These are phyloP conservation scores for Zygnema circumcarinatum DNA, from an alignment of 139 green algal species.

Conservation along the genomic window DNA sequence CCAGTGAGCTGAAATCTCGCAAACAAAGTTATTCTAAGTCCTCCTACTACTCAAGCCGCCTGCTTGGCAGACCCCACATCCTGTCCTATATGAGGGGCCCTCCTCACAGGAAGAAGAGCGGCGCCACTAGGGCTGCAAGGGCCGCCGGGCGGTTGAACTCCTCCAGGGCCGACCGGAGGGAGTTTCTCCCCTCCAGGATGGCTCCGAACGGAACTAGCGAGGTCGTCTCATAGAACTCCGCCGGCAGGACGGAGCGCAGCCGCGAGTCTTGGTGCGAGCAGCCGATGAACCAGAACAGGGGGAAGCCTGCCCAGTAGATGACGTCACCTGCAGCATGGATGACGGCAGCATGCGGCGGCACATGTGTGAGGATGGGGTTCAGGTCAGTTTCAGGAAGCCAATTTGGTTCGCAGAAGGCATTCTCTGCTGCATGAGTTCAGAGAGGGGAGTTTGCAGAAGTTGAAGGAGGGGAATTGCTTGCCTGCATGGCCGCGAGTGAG, in stretches of 20 bases:
- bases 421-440: background rate
- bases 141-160: constrained; percentile 22
- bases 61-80: too few relatives aligned
- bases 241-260: background rate
- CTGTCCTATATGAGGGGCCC: too few relatives aligned
- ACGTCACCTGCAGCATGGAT: constrained; percentile 27
- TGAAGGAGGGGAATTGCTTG: background rate
- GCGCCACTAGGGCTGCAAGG: background rate
- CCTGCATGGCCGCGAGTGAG: constrained; percentile 18
- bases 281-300: constrained; percentile 24
- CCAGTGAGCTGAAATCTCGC: too few relatives aligned
- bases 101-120: constrained; percentile 35
- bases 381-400: background rate
- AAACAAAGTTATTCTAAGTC: too few relatives aligned
- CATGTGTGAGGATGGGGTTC: background rate
- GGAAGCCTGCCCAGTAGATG: constrained; percentile 38
- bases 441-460: background rate
- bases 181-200: constrained; percentile 34
- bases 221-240: constrained; percentile 18
- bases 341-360: too few relatives aligned
- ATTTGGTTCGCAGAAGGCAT: background rate
- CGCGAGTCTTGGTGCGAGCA: constrained; percentile 23
- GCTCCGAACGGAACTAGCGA: constrained; percentile 32
- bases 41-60: too few relatives aligned
- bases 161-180: constrained; percentile 2